phyloP scores from a whole-genome alignment of 225 moss, liverwort and hornwort genomes.

The Neckera pumila region DNA sequence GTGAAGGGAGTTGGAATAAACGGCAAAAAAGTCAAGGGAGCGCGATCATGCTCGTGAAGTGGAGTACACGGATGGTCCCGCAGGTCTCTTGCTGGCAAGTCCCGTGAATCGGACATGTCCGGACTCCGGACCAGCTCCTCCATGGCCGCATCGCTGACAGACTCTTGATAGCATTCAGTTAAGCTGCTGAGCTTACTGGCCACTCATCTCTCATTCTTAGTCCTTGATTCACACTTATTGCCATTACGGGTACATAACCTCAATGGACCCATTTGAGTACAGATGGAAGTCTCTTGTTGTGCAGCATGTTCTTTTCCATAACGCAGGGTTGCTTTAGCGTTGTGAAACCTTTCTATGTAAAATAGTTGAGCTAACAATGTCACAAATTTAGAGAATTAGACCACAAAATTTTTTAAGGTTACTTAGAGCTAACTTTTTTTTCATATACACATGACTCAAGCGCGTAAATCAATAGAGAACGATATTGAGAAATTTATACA shows the following conservation, averaged over 20 bases:
- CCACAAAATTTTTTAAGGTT: neutral
- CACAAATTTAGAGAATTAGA: neutral
- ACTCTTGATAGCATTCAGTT: neutral
- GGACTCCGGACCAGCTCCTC: conserved; percentile 7
- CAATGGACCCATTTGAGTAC: neutral
- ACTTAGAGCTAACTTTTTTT: too few species aligned
- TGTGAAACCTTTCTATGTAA: neutral
- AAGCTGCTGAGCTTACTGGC: neutral
- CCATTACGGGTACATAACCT: neutral
- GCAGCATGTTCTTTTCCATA: neutral
- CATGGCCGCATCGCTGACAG: neutral
- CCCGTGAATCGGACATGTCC: conserved; percentile 18
- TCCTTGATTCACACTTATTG: neutral
- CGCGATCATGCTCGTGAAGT: conserved; percentile 1
- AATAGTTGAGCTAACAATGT: neutral
- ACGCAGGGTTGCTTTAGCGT: neutral
- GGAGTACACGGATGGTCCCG: neutral
- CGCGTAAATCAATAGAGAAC: too few species aligned
- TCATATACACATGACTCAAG: too few species aligned
- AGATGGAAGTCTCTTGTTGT: neutral
- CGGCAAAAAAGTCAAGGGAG: neutral
- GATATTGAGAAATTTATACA: too few species aligned
- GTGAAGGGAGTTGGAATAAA: neutral
- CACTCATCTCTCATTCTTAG: neutral
- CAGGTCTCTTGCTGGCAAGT: neutral